Conservation (phyloP, 2,329 filamentous ascomycete genomes). For the Geosmithia morbida region DNA sequence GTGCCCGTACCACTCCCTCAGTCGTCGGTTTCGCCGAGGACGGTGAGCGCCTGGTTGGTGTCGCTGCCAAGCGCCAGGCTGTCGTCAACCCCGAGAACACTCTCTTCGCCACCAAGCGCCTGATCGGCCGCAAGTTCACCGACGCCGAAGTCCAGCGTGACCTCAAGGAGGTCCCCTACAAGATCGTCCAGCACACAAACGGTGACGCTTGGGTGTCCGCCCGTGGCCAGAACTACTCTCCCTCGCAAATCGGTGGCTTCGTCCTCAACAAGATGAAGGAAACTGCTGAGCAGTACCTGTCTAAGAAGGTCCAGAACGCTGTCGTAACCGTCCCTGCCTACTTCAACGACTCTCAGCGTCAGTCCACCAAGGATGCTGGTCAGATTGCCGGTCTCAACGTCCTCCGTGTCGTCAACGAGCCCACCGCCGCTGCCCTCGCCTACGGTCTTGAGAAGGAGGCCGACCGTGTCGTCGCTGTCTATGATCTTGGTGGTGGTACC, state of each 20-base stretch:
- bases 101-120: conserved; percentile 94
- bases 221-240: conserved; percentile 89
- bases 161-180: conserved; percentile 95
- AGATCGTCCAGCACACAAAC: conserved; percentile 94
- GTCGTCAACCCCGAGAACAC: conserved; percentile 99
- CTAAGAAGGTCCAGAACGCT: conserved; percentile 85
- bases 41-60: conserved; percentile 91
- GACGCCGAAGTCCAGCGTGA: conserved; percentile 91
- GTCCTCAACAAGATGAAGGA: conserved; percentile 98
- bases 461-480: conserved; percentile 83
- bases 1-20: conserved; percentile 42
- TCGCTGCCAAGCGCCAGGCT: conserved; percentile 93
- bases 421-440: conserved; percentile 85
- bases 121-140: conserved; percentile 95
- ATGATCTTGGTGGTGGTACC: conserved; percentile 96
- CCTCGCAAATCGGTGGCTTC: conserved; percentile 96
- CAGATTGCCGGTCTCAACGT: conserved; percentile 94
- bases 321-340: conserved; percentile 95
- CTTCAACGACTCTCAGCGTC: conserved; percentile 97
- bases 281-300: conserved; percentile 85
- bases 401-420: conserved; percentile 95
- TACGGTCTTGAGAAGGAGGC: conserved; percentile 94
- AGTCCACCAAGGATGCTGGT: conserved; percentile 95
- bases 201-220: conserved; percentile 94
- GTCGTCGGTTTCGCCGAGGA: conserved; percentile 93